phyloP scores from a whole-genome alignment of 805 yeast species.

The Saccharomycopsis fodiens region DNA sequence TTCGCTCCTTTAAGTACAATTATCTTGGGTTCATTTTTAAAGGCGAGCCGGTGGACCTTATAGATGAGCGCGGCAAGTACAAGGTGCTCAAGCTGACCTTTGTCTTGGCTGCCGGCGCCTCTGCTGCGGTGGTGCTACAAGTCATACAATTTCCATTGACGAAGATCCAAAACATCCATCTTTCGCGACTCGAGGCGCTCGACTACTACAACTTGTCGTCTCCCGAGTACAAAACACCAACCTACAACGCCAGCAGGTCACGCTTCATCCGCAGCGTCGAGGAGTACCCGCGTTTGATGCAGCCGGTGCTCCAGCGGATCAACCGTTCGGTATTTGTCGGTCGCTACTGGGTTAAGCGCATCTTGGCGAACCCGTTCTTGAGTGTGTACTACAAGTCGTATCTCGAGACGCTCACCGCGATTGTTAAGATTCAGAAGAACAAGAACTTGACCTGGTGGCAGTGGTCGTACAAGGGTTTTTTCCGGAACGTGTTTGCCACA shows the following conservation, averaged over 20 bases:
- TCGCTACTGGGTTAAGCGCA: conserved; percentile 22
- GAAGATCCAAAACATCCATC: conserved; percentile 72
- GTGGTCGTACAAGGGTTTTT: conserved; percentile 75
- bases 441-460: conserved; percentile 50
- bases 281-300: conserved; percentile 10
- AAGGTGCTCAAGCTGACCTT: conserved; percentile 58
- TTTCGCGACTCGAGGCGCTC: conserved; percentile 70
- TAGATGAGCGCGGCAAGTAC: conserved; percentile 25
- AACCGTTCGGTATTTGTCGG: conserved; percentile 11
- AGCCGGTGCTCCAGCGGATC: background rate
- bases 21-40: conserved; percentile 22
- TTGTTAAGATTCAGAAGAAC: conserved; percentile 44
- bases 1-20: conserved; percentile 34
- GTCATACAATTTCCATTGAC: conserved; percentile 77
- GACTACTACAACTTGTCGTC: conserved; percentile 33
- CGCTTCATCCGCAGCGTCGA: conserved; percentile 13
- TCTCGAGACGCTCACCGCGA: conserved; percentile 61
- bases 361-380: conserved; percentile 24
- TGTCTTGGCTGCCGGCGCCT: conserved; percentile 76
- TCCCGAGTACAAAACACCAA: conserved; percentile 20
- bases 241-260: conserved; percentile 10
- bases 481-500: conserved; percentile 60
- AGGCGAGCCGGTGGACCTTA: conserved; percentile 22
- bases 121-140: conserved; percentile 73
- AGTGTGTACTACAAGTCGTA: conserved; percentile 63